Evolutionary conservation across 345 rosid species (phyloP).

Genomic region (Melastoma malabathricum): DNA sequence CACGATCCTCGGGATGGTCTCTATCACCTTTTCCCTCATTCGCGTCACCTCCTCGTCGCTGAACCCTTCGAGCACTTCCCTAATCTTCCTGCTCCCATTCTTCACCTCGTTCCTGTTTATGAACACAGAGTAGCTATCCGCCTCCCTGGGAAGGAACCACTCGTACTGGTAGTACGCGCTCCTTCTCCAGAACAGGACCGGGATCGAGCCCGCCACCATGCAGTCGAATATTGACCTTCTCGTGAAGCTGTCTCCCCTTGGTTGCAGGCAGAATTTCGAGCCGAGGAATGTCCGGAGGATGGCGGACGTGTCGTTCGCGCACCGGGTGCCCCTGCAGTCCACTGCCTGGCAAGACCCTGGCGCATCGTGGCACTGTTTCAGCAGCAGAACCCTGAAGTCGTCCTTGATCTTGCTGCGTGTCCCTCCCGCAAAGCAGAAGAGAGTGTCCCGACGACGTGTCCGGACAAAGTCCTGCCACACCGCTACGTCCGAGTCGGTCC

Average conservation of each 20-base stretch:
- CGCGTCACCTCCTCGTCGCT: constrained; percentile 45
- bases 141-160: constrained; percentile 81
- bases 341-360: constrained; percentile 44
- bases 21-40: constrained; percentile 76
- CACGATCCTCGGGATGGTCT: constrained; percentile 51
- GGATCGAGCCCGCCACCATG: constrained; percentile 92
- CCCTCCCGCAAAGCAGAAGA: constrained; percentile 91
- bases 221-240: constrained; percentile 90
- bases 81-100: constrained; percentile 48
- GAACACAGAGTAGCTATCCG: constrained; percentile 62
- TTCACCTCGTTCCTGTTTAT: constrained; percentile 63
- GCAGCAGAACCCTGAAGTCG: constrained; percentile 62
- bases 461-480: constrained; percentile 77
- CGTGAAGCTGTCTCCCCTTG: constrained; percentile 92
- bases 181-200: constrained; percentile 90
- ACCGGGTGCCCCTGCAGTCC: constrained; percentile 39
- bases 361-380: constrained; percentile 50
- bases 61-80: constrained; percentile 45
- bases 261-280: constrained; percentile 80
- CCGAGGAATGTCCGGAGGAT: constrained; percentile 63
- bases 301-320: constrained; percentile 69
- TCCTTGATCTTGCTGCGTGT: constrained; percentile 45
- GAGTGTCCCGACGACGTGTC: constrained; percentile 28
- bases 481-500: constrained; percentile 50
- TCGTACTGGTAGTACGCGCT: constrained; percentile 73